These are phyloP conservation scores for rapeseed (Brassica napus) DNA, from an alignment of 345 rosid species.

Conservation along the genomic window Da-Ae NC_063438.1:23543501-23544000, in stretches of 20 bases:
- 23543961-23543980: conserved; percentile 20
- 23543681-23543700: background rate
- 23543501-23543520: conserved; percentile 62
- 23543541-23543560: conserved; percentile 2
- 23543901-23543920: conserved; percentile 76
- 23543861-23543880: conserved; percentile 82
- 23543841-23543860: background rate
- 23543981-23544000: background rate
- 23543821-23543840: background rate
- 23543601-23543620: conserved; percentile 18
- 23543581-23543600: conserved; percentile 20
- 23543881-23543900: conserved; percentile 92
- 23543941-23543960: conserved; percentile 3
- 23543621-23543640: conserved; percentile 1
- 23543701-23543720: too few relatives aligned
- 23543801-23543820: conserved; percentile 18
- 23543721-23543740: background rate
- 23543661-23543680: conserved; percentile 9
- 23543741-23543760: background rate
- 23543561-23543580: conserved; percentile 11
- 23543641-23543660: background rate
- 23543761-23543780: too few relatives aligned
- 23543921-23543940: conserved; percentile 66
- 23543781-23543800: too few relatives aligned
- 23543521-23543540: conserved; percentile 72